Evolutionary conservation across 768 basidiomycete species (phyloP).

Genomic region (Amanita phalloides): DNA sequence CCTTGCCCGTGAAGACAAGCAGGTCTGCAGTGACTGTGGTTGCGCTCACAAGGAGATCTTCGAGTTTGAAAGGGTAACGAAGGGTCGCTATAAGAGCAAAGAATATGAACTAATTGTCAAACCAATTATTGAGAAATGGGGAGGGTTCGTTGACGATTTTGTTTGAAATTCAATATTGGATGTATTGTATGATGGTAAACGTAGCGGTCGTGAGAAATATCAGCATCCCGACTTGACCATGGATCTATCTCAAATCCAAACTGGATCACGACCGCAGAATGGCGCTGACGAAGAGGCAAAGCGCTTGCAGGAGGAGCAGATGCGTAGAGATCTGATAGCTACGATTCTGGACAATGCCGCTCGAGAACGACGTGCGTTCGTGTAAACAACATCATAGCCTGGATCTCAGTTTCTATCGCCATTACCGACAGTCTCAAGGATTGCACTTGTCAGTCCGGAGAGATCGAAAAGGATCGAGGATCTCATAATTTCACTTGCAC

Average conservation of each 20-base stretch:
- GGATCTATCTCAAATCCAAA: constrained; percentile 3
- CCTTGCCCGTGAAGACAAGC: constrained; percentile 9
- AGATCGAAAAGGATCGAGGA: constrained; percentile 73
- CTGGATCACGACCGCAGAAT: background rate
- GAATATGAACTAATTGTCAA: constrained; percentile 72
- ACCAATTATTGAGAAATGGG: constrained; percentile 75
- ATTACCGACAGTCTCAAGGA: constrained; percentile 58
- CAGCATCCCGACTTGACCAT: background rate
- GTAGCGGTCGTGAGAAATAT: constrained; percentile 2
- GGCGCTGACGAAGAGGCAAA: constrained; percentile 36
- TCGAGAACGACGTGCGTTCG: constrained; percentile 64
- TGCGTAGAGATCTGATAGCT: constrained; percentile 66
- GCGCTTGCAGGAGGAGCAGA: constrained; percentile 60
- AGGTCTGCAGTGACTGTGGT: constrained; percentile 35
- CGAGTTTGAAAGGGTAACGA: constrained; percentile 45
- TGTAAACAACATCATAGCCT: constrained; percentile 3
- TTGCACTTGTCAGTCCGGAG: constrained; percentile 77
- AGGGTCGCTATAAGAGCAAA: constrained; percentile 43
- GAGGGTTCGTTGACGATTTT: constrained; percentile 43
- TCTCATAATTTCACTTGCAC: constrained; percentile 74
- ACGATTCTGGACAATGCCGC: constrained; percentile 71
- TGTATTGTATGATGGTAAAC: background rate
- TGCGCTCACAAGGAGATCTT: constrained; percentile 71
- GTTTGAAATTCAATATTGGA: constrained; percentile 15
- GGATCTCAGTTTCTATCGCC: background rate